phyloP scores from a whole-genome alignment of 192 early-diverging fungal genomes.

The Coemansia sp. region DNA sequence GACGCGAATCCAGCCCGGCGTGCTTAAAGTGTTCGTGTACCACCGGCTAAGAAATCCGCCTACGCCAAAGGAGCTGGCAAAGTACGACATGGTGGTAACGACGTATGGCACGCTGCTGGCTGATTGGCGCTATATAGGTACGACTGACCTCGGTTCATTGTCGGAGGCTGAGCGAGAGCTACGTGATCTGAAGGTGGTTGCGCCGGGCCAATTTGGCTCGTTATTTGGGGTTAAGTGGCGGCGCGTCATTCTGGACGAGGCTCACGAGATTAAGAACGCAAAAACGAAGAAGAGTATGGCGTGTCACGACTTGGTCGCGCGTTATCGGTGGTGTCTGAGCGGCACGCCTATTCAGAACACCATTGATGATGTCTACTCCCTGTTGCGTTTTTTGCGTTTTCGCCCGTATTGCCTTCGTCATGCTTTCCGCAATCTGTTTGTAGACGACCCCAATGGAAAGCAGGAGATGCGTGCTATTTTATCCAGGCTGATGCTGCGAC shows the following conservation, averaged over 20 bases:
- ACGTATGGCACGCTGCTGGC: conserved; percentile 36
- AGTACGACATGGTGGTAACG: conserved; percentile 60
- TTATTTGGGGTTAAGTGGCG: conserved; percentile 50
- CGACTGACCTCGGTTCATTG: background rate
- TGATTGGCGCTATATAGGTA: conserved; percentile 8
- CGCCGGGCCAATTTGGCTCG: conserved; percentile 16
- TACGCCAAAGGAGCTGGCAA: conserved; percentile 34
- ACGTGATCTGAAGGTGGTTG: conserved; percentile 6
- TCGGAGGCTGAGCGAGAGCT: background rate
- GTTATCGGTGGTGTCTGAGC: conserved; percentile 68
- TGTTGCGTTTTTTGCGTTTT: conserved; percentile 68
- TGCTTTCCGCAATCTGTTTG: conserved; percentile 56
- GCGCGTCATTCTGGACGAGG: conserved; percentile 62
- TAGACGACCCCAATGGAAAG: conserved; percentile 38
- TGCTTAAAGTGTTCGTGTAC: conserved; percentile 59
- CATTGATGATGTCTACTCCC: conserved; percentile 69
- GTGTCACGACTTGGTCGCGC: conserved; percentile 47
- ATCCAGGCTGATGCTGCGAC: conserved; percentile 62
- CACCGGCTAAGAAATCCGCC: conserved; percentile 54
- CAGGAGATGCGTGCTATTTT: conserved; percentile 52
- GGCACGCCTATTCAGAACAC: conserved; percentile 69
- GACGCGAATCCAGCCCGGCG: conserved; percentile 54
- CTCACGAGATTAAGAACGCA: conserved; percentile 66
- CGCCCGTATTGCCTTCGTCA: conserved; percentile 55
- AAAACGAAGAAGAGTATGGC: conserved; percentile 48